A percentile compares a stretch with the other conserved stretches of the same genome.
Conservation (phyloP, 2,329 filamentous ascomycete genomes). For the Sordariomycetes sp. region DNA sequence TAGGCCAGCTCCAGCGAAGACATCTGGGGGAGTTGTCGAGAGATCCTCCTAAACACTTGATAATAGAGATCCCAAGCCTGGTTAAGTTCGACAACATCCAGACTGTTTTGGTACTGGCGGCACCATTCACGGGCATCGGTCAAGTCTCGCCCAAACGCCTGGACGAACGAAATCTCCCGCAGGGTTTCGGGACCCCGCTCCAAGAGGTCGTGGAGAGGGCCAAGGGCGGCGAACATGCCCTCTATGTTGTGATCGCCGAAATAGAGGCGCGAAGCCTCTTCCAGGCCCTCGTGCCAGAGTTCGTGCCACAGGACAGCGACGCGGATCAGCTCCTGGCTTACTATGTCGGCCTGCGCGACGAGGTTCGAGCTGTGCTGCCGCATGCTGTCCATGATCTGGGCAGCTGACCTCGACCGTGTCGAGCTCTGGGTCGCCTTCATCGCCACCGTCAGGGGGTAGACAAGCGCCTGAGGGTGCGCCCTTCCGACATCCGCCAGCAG, state of each 20-base stretch:
- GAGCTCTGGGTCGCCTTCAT: slow-evolving; percentile 87
- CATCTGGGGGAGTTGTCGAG: slow-evolving; percentile 82
- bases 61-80: slow-evolving; percentile 99
- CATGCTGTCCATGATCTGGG: slow-evolving; percentile 96
- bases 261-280: slow-evolving; percentile 92
- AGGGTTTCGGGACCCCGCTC: slow-evolving; percentile 88
- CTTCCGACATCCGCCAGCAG: slow-evolving; percentile 87
- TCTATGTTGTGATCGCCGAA: slow-evolving; percentile 97
- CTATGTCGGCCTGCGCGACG: slow-evolving; percentile 88
- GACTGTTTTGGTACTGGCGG: slow-evolving; percentile 77
- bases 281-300: slow-evolving; percentile 94
- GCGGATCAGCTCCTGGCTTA: slow-evolving; percentile 92
- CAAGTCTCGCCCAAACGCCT: slow-evolving; percentile 91
- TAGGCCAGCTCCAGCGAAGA: slow-evolving; percentile 91
- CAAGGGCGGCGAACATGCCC: slow-evolving; percentile 88
- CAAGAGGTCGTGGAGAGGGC: slow-evolving; percentile 82
- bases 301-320: slow-evolving; percentile 98
- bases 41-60: slow-evolving; percentile 93
- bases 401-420: slow-evolving; percentile 76
- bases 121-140: slow-evolving; percentile 96
- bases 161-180: slow-evolving; percentile 91
- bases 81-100: slow-evolving; percentile 88
- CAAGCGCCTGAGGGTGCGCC: slow-evolving; percentile 87
- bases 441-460: slow-evolving; percentile 93
- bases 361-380: slow-evolving; percentile 84